Evolutionary conservation across 805 yeast genomes (phyloP).

Genomic region (Candida succiphila): DNA sequence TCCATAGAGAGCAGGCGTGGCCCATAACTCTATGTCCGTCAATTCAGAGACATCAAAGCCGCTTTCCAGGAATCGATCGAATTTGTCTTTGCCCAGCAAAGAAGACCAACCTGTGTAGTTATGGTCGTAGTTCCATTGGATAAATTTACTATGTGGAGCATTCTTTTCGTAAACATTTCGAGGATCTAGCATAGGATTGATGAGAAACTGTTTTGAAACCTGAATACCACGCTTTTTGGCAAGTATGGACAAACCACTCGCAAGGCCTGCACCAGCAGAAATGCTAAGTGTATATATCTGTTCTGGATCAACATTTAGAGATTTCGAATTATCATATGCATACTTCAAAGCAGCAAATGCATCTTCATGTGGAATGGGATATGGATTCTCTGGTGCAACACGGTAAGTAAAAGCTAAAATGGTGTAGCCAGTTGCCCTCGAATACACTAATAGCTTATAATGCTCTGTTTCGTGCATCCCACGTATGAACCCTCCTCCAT

Average conservation of each 20-base stretch:
- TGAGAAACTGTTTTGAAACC: not conserved
- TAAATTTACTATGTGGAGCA: not conserved
- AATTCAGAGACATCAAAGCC: not conserved
- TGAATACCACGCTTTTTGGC: not conserved
- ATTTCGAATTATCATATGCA: slow-evolving; percentile 15
- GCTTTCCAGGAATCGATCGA: not conserved
- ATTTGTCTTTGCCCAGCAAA: slow-evolving; percentile 1
- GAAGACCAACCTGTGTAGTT: slow-evolving; percentile 1
- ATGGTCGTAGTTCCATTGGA: slow-evolving; percentile 1
- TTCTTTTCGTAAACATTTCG: not conserved
- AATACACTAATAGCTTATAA: not conserved
- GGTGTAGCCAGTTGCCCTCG: not conserved
- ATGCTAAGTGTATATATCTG: slow-evolving; percentile 34
- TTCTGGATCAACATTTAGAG: slow-evolving; percentile 18
- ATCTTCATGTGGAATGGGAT: slow-evolving; percentile 38
- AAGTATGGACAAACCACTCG: slow-evolving; percentile 12
- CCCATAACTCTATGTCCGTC: not conserved
- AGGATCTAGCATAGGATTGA: slow-evolving; percentile 2
- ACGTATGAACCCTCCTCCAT: slow-evolving; percentile 1
- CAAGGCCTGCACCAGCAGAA: slow-evolving; percentile 34
- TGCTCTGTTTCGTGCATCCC: not conserved
- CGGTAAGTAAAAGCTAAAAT: slow-evolving; percentile 37
- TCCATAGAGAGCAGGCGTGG: not conserved
- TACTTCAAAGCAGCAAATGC: slow-evolving; percentile 27
- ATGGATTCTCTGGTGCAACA: slow-evolving; percentile 39